Percentiles rank a stretch among this genome's conserved stretches.
These are phyloP conservation scores for Aspergillus costaricaensis DNA, from an alignment of 2,329 filamentous ascomycete species.

Conservation along the genomic window DNA sequence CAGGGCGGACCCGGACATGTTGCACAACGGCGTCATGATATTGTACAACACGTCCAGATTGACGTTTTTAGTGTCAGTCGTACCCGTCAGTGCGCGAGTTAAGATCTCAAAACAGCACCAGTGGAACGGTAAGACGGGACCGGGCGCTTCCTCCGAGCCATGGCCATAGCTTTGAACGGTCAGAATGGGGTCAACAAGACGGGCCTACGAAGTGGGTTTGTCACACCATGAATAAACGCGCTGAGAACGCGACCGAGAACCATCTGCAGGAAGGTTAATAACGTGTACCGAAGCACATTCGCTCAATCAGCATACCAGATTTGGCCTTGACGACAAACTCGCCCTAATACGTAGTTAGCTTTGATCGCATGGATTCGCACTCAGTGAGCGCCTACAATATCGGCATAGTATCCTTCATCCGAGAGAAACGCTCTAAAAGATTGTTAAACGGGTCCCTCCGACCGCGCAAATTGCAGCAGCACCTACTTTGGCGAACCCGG, in stretches of 20 bases:
- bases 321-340: slow-evolving; percentile 23
- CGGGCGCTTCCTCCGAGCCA: slow-evolving; percentile 20
- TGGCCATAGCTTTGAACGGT: slow-evolving; percentile 21
- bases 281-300: no score
- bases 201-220: background rate
- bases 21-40: slow-evolving; percentile 18
- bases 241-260: background rate
- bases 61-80: slow-evolving; percentile 14
- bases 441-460: background rate
- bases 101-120: slow-evolving; percentile 26
- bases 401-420: slow-evolving; percentile 25
- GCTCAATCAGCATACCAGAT: slow-evolving; percentile 4
- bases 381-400: slow-evolving; percentile 14
- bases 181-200: background rate
- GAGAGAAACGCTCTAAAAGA: slow-evolving; percentile 21
- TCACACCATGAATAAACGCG: slow-evolving; percentile 19
- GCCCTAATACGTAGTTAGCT: slow-evolving; percentile 17
- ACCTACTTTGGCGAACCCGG: slow-evolving; percentile 19
- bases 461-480: background rate
- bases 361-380: no score
- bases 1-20: slow-evolving; percentile 17
- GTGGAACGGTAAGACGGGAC: slow-evolving; percentile 26
- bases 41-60: slow-evolving; percentile 22
- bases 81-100: slow-evolving; percentile 19
- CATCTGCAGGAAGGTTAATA: background rate